phyloP scores from a whole-genome alignment of 768 basidiomycete species.

The Boletus barrowsii region DNA sequence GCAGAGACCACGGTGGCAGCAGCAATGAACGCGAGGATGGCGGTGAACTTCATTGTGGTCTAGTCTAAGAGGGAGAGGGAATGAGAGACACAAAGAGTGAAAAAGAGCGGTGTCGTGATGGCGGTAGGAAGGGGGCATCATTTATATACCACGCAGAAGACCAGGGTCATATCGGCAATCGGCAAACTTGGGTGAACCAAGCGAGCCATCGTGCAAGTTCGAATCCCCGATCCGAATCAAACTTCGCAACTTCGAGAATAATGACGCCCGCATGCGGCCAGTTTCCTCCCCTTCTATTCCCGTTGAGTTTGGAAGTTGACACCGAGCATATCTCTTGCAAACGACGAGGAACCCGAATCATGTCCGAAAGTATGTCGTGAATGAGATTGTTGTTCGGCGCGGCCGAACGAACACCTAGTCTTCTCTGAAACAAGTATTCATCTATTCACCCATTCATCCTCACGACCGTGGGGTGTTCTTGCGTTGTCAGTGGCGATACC shows the following conservation, averaged over 20 bases:
- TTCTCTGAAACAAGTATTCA: too few species aligned
- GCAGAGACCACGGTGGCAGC: slow-evolving; percentile 38
- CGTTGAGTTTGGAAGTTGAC: too few species aligned
- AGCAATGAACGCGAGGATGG: slow-evolving; percentile 36
- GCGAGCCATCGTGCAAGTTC: not conserved
- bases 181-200: not conserved
- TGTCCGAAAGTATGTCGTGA: not conserved
- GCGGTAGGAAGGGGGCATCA: not conserved
- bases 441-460: not conserved
- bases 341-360: not conserved
- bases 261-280: not conserved
- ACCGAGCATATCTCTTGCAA: not conserved
- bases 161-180: slow-evolving; percentile 18
- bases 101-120: not conserved
- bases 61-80: not conserved
- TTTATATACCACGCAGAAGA: slow-evolving; percentile 9
- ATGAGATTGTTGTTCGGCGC: not conserved
- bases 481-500: too few species aligned
- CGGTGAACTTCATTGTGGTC: slow-evolving; percentile 29
- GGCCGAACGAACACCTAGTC: not conserved
- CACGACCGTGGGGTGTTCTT: not conserved
- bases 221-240: slow-evolving; percentile 1
- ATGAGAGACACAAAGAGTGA: not conserved
- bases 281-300: too few species aligned
- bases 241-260: not conserved